Evolutionary conservation across 2,329 filamentous ascomycete genomes (phyloP).

Genomic region (Diaporthe helianthi): DNA sequence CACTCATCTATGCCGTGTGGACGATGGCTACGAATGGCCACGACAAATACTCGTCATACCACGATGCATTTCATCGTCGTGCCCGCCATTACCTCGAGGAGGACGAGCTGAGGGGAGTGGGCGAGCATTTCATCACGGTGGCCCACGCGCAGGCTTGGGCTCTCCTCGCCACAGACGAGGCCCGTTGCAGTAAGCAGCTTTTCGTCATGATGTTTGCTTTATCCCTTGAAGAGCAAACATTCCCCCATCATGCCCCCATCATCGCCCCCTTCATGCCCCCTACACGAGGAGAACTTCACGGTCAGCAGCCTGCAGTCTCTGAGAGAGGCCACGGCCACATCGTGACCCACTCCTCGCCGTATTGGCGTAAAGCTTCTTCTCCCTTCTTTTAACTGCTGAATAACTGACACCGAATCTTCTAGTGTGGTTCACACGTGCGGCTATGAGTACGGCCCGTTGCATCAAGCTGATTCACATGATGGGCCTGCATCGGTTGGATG

Average conservation of each 20-base stretch:
- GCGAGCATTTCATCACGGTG: slow-evolving; percentile 81
- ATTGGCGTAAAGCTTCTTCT: background rate
- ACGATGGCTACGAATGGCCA: slow-evolving; percentile 75
- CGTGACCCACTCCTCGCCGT: background rate
- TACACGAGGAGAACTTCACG: too few relatives aligned
- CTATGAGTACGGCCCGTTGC: slow-evolving; percentile 78
- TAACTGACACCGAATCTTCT: background rate
- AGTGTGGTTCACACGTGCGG: slow-evolving; percentile 83
- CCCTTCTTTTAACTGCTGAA: background rate
- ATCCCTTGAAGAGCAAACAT: too few relatives aligned
- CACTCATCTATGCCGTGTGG: slow-evolving; percentile 88
- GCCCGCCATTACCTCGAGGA: slow-evolving; percentile 82
- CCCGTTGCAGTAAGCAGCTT: slow-evolving; percentile 62
- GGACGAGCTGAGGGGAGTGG: slow-evolving; percentile 86
- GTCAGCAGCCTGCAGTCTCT: background rate
- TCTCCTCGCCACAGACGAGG: slow-evolving; percentile 79
- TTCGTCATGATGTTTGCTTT: too few relatives aligned
- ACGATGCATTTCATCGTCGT: slow-evolving; percentile 81
- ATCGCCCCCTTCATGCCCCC: too few relatives aligned
- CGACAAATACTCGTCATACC: slow-evolving; percentile 74
- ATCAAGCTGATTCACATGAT: slow-evolving; percentile 81
- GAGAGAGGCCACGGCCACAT: background rate
- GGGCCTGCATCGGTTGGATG: slow-evolving; percentile 81
- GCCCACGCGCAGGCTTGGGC: slow-evolving; percentile 82
- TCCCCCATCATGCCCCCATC: too few relatives aligned